Evolutionary conservation across 2,329 filamentous ascomycete genomes (phyloP), one percentile per base, ranked within the genome.

Genomic region (Stemphylium beticola): DNA sequence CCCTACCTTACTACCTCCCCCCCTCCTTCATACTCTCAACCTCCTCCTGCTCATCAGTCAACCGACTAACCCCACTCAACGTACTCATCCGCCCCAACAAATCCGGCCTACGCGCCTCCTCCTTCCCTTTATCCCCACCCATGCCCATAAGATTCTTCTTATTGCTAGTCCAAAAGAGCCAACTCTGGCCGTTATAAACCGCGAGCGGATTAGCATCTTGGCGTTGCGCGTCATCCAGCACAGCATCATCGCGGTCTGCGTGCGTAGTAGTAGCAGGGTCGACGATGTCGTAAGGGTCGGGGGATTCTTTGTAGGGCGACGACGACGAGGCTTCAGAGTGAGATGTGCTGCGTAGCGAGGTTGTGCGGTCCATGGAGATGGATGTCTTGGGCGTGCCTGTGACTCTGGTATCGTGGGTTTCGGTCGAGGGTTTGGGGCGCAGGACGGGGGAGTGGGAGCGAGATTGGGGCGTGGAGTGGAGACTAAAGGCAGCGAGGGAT

Each of bases 61-160:
- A 84, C 58, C 83, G 86, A 67, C 84, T 89, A 39, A 88, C 71
- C 38, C 77, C 77, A 63, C 85, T 88, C 2, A 80, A 76, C 8
- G 76, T 69, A 14, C 81, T 86, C 5, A 72, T 62, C 24, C 75
- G 75, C 36, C 75, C 74, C 17, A 71, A 67, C 3, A 75, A 41
- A 9, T 65, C 58, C 11, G 69, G 69, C 42, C 68, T 49, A 8
- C 57, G 48, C n/a, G n/a, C 8, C 5, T 74, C 76, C 12, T 50
- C 49, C 38, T 33, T 46, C 8, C n/a, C 33, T n/a, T n/a, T n/a
- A n/a, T n/a, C n/a, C 15, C 26, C 31, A n/a, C 26, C 15, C 15
- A 4, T 22, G 4, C 10, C 43, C 26, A 44, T 52, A 7, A 44
- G 11, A 24, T 20, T 56, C n/a, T 56, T 51, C 0, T 44, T 34